These are phyloP conservation scores for Stephanodiscus triporus DNA, from an alignment of 108 stramenopile genomes.

Conservation along the genomic window DNA sequence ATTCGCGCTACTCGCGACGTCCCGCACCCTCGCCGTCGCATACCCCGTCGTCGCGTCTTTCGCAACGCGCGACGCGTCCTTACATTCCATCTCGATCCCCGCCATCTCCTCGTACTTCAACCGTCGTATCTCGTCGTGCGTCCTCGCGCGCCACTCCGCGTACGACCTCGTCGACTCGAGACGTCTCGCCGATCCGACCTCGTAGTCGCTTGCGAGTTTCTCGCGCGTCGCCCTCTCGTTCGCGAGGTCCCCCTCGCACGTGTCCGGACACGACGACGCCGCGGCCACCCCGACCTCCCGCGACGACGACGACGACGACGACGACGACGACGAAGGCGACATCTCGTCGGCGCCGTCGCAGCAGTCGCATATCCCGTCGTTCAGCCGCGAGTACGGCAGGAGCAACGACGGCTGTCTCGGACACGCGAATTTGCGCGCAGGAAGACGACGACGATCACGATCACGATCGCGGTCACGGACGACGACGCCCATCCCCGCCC, in stretches of 20 bases:
- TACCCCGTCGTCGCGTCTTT: not conserved
- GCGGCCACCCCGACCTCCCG: no score
- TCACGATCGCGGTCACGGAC: no score
- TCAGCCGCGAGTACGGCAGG: slow-evolving; percentile 58
- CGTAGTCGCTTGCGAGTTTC: slow-evolving; percentile 39
- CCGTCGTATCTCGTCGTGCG: slow-evolving; percentile 20
- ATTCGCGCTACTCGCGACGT: no score
- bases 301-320: no score
- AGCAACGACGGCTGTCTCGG: slow-evolving; percentile 62
- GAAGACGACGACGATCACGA: no score
- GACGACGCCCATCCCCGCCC: slow-evolving; percentile 50
- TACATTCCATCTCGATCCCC: no score
- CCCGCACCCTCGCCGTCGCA: not conserved
- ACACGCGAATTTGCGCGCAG: no score
- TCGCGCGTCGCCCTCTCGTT: slow-evolving; percentile 52
- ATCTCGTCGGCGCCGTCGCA: slow-evolving; percentile 82
- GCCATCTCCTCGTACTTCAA: slow-evolving; percentile 14
- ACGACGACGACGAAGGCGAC: not conserved
- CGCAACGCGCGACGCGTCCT: no score
- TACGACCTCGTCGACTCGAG: slow-evolving; percentile 45
- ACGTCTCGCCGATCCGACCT: slow-evolving; percentile 51
- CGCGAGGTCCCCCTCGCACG: slow-evolving; percentile 62
- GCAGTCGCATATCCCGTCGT: slow-evolving; percentile 88
- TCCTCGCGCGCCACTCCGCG: slow-evolving; percentile 25
- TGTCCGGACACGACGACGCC: slow-evolving; percentile 59